A percentile compares a stretch with the other conserved stretches of the same genome.
Evolutionary conservation across 176 grass and related monocot genomes (phyloP).

Genomic region (Zoysia pacifica): DNA sequence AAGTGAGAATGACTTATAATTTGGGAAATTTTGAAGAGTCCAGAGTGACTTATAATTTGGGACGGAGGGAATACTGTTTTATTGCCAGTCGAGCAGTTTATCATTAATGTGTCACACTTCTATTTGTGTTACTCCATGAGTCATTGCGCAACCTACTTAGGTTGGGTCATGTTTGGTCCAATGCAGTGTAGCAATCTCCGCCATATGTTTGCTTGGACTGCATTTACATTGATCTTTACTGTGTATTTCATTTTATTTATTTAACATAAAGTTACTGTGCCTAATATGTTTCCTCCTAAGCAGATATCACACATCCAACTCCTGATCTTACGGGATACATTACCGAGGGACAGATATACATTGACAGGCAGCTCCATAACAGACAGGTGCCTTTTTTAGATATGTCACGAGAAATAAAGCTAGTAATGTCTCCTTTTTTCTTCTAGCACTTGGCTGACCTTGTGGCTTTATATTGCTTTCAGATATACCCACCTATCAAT

Average conservation of each 20-base stretch:
- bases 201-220: neutral
- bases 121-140: conserved; percentile 1
- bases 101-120: neutral
- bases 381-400: conserved; percentile 65
- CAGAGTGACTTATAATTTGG: too few species aligned
- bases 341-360: conserved; percentile 99
- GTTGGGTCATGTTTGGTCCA: neutral
- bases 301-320: conserved; percentile 99
- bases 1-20: too few species aligned
- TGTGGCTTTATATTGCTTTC: conserved; percentile 47
- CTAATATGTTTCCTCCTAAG: conserved; percentile 21
- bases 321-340: conserved; percentile 99
- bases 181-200: neutral
- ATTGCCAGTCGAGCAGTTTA: neutral
- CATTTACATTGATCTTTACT: neutral
- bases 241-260: conserved; percentile 2
- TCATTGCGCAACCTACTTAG: neutral
- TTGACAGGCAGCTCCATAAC: conserved; percentile 95
- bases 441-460: conserved; percentile 2
- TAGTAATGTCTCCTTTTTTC: neutral
- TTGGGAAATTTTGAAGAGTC: too few species aligned
- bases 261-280: neutral
- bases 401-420: neutral
- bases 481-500: conserved; percentile 99
- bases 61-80: neutral